Percentiles rank a stretch among this genome's conserved stretches.
Evolutionary conservation across 257 asterid genomes (phyloP).

Genomic region (Gardenia jasminoides): DNA sequence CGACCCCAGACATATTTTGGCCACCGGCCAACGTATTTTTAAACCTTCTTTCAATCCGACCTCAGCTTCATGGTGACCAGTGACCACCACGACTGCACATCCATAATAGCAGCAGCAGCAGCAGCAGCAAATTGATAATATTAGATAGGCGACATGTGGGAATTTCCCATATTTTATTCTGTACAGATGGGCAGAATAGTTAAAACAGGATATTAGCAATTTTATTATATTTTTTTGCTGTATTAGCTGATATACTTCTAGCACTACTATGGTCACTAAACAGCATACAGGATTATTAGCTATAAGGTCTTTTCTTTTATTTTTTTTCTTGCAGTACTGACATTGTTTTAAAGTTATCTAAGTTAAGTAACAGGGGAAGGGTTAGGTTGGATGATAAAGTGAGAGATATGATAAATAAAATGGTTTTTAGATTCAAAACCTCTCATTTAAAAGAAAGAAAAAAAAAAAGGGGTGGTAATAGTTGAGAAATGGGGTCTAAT

Average conservation of each 20-base stretch:
- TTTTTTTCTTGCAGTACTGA: too few species aligned
- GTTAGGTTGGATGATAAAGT: too few species aligned
- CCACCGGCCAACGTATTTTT: slow-evolving; percentile 71
- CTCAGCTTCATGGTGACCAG: slow-evolving; percentile 34
- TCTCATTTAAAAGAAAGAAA: too few species aligned
- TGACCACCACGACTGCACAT: slow-evolving; percentile 17
- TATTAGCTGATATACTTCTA: background rate
- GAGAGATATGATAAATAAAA: too few species aligned
- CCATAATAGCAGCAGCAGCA: background rate
- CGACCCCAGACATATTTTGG: slow-evolving; percentile 62
- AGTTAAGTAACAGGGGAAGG: too few species aligned
- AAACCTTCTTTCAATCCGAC: slow-evolving; percentile 37
- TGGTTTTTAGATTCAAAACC: too few species aligned
- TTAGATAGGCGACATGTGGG: background rate
- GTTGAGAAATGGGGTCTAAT: too few species aligned
- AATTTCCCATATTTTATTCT: background rate
- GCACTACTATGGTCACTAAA: background rate
- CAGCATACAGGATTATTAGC: background rate
- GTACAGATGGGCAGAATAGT: slow-evolving; percentile 10
- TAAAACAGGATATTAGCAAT: background rate
- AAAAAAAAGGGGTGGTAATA: too few species aligned
- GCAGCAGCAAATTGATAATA: background rate
- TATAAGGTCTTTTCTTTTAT: too few species aligned
- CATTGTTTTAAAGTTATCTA: too few species aligned
- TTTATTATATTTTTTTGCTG: background rate